Evolutionary conservation across 306 rosid species (phyloP).

Genomic region (Leucaena leucocephala): DNA sequence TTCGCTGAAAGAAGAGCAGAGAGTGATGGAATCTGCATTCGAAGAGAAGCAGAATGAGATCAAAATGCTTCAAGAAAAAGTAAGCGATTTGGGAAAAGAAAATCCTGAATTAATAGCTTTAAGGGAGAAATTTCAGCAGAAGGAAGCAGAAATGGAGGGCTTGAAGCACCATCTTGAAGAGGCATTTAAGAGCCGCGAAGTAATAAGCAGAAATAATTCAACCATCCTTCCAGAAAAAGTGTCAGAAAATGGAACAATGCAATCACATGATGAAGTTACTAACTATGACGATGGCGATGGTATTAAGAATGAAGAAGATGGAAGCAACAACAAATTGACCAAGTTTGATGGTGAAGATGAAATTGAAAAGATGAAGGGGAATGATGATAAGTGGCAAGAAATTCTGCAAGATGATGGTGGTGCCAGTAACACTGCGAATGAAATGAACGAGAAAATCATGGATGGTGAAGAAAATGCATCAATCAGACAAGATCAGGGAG

Average conservation of each 20-base stretch:
- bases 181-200: constrained; percentile 37
- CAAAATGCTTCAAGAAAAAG: constrained; percentile 44
- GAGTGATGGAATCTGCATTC: constrained; percentile 57
- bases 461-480: constrained; percentile 32
- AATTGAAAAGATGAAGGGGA: neutral
- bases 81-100: constrained; percentile 30
- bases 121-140: constrained; percentile 54
- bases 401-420: constrained; percentile 28
- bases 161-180: constrained; percentile 53
- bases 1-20: constrained; percentile 77
- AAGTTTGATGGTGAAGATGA: constrained; percentile 31
- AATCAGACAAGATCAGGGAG: constrained; percentile 24
- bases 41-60: constrained; percentile 72
- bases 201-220: constrained; percentile 38
- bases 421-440: constrained; percentile 1
- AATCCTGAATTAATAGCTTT: constrained; percentile 41
- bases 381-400: constrained; percentile 18
- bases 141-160: constrained; percentile 67
- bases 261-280: constrained; percentile 14
- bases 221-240: constrained; percentile 33
- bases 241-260: constrained; percentile 35
- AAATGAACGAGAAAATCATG: constrained; percentile 4
- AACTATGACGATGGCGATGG: constrained; percentile 21
- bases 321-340: constrained; percentile 29
- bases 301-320: constrained; percentile 33